A percentile compares a stretch with the other conserved stretches of the same genome.
Conservation (phyloP, 352 stramenopile genomes). For the Blastocystis sp. region DNA sequence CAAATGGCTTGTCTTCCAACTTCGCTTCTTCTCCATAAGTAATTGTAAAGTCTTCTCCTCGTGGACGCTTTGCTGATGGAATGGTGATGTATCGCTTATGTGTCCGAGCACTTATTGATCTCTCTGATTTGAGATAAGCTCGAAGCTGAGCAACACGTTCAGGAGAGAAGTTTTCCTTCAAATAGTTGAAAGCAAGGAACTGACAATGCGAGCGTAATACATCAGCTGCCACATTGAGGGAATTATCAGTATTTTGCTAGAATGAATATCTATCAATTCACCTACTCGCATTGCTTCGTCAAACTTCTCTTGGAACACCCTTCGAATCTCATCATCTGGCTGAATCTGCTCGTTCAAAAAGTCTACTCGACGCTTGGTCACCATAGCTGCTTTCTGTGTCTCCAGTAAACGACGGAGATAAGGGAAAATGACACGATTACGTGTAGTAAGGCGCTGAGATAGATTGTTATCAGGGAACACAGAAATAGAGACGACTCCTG, state of each 20-base stretch:
- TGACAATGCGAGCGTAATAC: not conserved
- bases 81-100: slow-evolving; percentile 54
- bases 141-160: slow-evolving; percentile 13
- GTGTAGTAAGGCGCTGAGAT: slow-evolving; percentile 4
- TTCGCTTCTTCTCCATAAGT: slow-evolving; percentile 7
- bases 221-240: not conserved
- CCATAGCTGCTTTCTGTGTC: slow-evolving; percentile 41
- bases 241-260: slow-evolving; percentile 6
- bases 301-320: slow-evolving; percentile 26
- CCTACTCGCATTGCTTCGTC: slow-evolving; percentile 26
- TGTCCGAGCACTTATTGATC: slow-evolving; percentile 19
- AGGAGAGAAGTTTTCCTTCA: slow-evolving; percentile 30
- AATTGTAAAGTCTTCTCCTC: not conserved
- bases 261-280: not conserved
- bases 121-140: slow-evolving; percentile 36
- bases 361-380: slow-evolving; percentile 52
- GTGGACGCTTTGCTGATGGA: slow-evolving; percentile 11
- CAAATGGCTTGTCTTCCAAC: not conserved
- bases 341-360: slow-evolving; percentile 50
- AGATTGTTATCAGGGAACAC: not conserved
- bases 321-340: slow-evolving; percentile 28
- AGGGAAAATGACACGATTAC: slow-evolving; percentile 53
- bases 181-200: slow-evolving; percentile 19
- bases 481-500: not conserved
- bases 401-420: slow-evolving; percentile 44